phyloP scores from a whole-genome alignment of 208 protist genomes.

The Spongospora subterranea region DNA sequence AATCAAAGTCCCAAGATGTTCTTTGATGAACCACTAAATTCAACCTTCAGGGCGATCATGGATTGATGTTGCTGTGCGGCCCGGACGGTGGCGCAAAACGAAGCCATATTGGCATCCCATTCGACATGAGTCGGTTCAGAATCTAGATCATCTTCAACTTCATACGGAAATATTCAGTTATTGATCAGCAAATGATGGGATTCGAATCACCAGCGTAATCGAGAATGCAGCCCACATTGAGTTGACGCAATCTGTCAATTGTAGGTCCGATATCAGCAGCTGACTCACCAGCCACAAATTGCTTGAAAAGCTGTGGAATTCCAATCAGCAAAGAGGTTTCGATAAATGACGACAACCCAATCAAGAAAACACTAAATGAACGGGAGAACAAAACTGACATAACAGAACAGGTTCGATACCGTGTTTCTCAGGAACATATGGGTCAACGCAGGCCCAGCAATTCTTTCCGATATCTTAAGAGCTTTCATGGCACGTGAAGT shows the following conservation, averaged over 20 bases:
- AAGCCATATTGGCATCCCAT: slow-evolving; percentile 19
- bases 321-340: no score
- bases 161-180: neutral
- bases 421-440: neutral
- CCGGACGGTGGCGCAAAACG: neutral
- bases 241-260: neutral
- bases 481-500: neutral
- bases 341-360: no score
- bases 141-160: slow-evolving; percentile 35
- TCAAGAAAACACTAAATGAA: no score
- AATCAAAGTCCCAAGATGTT: no score
- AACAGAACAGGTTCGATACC: neutral
- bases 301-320: slow-evolving; percentile 39
- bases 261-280: neutral
- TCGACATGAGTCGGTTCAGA: neutral
- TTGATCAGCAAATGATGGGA: neutral
- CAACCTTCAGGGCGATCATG: slow-evolving; percentile 1
- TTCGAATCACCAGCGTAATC: slow-evolving; percentile 29
- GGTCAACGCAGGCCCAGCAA: neutral
- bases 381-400: neutral
- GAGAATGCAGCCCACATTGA: slow-evolving; percentile 5
- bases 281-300: slow-evolving; percentile 38
- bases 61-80: slow-evolving; percentile 5
- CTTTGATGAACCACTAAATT: neutral
- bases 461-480: neutral